Base-by-base conservation (phyloP, 345 rosid species). In the Corchorus capsularis region DNA sequence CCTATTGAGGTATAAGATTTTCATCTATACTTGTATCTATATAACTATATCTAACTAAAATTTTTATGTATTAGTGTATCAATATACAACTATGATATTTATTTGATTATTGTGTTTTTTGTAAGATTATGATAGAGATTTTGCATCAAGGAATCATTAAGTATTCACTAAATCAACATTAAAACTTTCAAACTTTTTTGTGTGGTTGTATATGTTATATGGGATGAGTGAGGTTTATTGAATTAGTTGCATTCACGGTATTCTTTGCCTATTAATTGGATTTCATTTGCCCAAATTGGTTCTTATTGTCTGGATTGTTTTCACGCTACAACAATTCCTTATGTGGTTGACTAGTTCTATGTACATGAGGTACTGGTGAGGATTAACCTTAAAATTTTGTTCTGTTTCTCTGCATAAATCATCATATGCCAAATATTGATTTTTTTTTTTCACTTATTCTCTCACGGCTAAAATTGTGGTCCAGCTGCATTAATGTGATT, bases 1-100 rank as follows among this genome's bases (percentile, higher is more conserved):
- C 94, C 79, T 75, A 77, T 94, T 46, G 98, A 94, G 98, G 97
- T 94, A 66, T 32, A 2, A 12, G 12, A 32, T 63, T 14, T 72
- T 32, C 12, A 32, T 22, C 12, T n/a, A 17, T 66, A 7, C 43
- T 6, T 39, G 2, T 39, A 39, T 39, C 43, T 39, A 39, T 39
- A 27, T 27, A 27, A 0, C 27, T 39, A 6, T 39, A 39, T 39
- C 43, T 39, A 39, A 39, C 4, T 6, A 39, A 39, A 3, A 39
- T 4, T 39, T 39, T 39, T 4, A 43, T 43, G 27, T 45, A 14
- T 10, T 27, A 27, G 27, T 10, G 13, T 43, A 4, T 13, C 35
- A 0, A 22, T 56, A 20, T 20, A 22, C 10, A 22, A 27, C 27
- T 9, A 19, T 20, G 34, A 9, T 9, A 20, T 57, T 57, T 57